Base-by-base conservation (phyloP, 495 filamentous ascomycete species). In the Xylaria nigripes region DNA sequence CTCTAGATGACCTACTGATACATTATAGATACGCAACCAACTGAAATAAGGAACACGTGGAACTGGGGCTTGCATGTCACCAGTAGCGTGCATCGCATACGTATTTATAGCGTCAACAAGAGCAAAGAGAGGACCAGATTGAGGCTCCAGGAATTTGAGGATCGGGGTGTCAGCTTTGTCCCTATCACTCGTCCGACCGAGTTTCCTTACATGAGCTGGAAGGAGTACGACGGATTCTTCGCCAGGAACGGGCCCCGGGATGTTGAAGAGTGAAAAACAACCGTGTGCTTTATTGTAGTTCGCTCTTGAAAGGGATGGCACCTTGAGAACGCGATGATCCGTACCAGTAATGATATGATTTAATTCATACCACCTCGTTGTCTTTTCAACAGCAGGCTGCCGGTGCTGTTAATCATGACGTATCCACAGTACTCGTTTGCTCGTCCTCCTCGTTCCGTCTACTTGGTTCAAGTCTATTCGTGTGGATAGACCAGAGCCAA, bases 41-140 rank as follows among this genome's bases (percentile, higher is more conserved):
- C 62, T 48, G 62, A 66, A 50, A 56, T 62, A 2, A 50, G 61
- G 42, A 59, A 65, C 40, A 61, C 68, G 24, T 64, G 76, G 76
- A 78, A 79, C 62, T 85, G 81, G 82, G 83, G 80, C 38, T 68
- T 86, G 13, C 82, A 86, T 66, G 83, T 86, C 23, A 86, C 82
- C 1, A 77, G 73, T n/a, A 82, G 77, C 3, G 80, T 77, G 25
- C 83, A 86, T 59, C 74, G 81, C 2, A 75, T 86, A 66, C 81
- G 70, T 50, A 59, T 86, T 10, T 86, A 84, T 63, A 84, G 80
- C 55, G 71, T 84, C 57, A 85, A 85, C 64, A 77, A 73, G 56
- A 70, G 54, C 0, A 73, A 66, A 18, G 63, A 75, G 2, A 57
- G 62, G 6, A 85, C 83, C 2, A 69, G 64, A 18, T 61, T 68